phyloP scores from a whole-genome alignment of 2,329 filamentous ascomycete species.

The Claviceps sp. region DNA sequence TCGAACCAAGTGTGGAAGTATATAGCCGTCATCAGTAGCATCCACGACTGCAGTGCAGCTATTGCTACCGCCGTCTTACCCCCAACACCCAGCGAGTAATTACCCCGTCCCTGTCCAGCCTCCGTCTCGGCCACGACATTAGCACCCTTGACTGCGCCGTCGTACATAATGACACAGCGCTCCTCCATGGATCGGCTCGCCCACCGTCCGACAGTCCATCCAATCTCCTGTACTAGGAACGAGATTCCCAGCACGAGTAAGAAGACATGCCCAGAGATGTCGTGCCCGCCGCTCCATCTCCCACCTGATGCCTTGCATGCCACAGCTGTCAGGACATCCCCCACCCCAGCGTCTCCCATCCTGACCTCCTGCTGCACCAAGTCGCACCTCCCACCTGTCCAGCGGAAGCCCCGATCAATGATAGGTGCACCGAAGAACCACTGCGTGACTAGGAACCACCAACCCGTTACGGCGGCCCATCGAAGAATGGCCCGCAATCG shows the following conservation, averaged over 20 bases:
- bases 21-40: slow-evolving; percentile 95
- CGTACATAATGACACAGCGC: slow-evolving; percentile 49
- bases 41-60: slow-evolving; percentile 70
- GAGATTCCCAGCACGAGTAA: slow-evolving; percentile 73
- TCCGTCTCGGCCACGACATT: slow-evolving; percentile 29
- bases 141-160: slow-evolving; percentile 51
- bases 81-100: slow-evolving; percentile 28
- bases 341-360: slow-evolving; percentile 31
- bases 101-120: slow-evolving; percentile 12
- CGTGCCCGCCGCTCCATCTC: slow-evolving; percentile 82
- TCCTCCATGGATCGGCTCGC: slow-evolving; percentile 38
- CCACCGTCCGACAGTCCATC: slow-evolving; percentile 40
- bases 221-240: slow-evolving; percentile 70
- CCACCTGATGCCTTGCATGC: slow-evolving; percentile 77
- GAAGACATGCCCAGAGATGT: slow-evolving; percentile 93
- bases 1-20: slow-evolving; percentile 99
- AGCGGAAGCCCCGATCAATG: slow-evolving; percentile 79
- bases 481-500: slow-evolving; percentile 46
- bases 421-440: slow-evolving; percentile 91
- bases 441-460: slow-evolving; percentile 83
- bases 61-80: slow-evolving; percentile 48
- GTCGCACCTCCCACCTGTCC: slow-evolving; percentile 78
- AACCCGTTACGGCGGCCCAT: slow-evolving; percentile 58
- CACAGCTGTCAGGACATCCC: slow-evolving; percentile 52
- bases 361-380: slow-evolving; percentile 34